These are phyloP conservation scores for Trichosporon faecale DNA, from an alignment of 1,284 basidiomycete species.

Conservation along the genomic window DNA sequence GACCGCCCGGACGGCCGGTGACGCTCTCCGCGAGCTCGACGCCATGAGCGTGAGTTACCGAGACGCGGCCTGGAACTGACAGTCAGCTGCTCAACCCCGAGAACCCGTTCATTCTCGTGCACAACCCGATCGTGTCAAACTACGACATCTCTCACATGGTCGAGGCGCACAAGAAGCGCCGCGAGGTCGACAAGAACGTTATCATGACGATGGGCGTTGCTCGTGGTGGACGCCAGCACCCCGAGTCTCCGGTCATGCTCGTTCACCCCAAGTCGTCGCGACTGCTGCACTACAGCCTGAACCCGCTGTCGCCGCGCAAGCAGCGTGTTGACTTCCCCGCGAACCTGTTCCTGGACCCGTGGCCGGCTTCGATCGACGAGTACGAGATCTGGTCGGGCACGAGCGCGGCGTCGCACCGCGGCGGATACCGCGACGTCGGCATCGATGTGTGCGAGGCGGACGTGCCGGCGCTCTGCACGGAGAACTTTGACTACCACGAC, in stretches of 20 bases:
- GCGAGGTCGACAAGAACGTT: slow-evolving; percentile 81
- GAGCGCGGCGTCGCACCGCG: slow-evolving; percentile 28
- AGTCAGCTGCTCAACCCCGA: slow-evolving; percentile 81
- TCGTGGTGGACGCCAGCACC: slow-evolving; percentile 49
- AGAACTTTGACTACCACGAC: slow-evolving; percentile 97
- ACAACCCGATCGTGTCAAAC: slow-evolving; percentile 91
- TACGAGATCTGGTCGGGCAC: slow-evolving; percentile 83
- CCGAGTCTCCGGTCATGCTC: slow-evolving; percentile 52
- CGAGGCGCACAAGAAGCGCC: slow-evolving; percentile 78
- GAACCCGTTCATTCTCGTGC: slow-evolving; percentile 76
- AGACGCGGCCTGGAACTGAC: background rate
- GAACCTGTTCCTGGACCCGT: slow-evolving; percentile 57
- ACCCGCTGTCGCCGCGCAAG: slow-evolving; percentile 43
- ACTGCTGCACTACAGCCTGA: slow-evolving; percentile 47
- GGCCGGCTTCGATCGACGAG: slow-evolving; percentile 52
- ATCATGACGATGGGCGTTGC: slow-evolving; percentile 92
- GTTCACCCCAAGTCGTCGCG: slow-evolving; percentile 49
- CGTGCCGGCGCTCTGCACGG: slow-evolving; percentile 90
- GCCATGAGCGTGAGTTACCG: slow-evolving; percentile 58
- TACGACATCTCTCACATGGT: slow-evolving; percentile 86
- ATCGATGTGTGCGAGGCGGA: slow-evolving; percentile 57
- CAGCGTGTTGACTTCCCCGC: slow-evolving; percentile 47
- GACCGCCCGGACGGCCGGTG: slow-evolving; percentile 85
- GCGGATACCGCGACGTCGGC: slow-evolving; percentile 51
- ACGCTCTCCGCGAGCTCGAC: slow-evolving; percentile 95